Base-by-base conservation (phyloP, 306 rosid species). In the Castanospermum australe region DNA sequence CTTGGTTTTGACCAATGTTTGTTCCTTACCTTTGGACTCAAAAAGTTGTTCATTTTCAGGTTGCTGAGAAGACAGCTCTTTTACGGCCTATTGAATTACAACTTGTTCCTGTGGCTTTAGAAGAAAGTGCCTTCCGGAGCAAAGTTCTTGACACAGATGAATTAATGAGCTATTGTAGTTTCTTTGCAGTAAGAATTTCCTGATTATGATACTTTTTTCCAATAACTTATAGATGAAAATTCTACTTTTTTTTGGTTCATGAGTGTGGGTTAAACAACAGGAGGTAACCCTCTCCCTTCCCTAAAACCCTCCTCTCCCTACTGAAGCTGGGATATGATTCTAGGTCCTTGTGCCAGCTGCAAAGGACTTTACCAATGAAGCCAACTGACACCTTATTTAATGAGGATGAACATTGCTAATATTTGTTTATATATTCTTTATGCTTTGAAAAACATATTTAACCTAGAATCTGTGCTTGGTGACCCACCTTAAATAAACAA, bases 121-220 rank as follows among this genome's bases (percentile, higher is more conserved):
- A 94, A 87, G 97, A 89, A 76, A 86, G 93, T 86, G 97, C 97
- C 79, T 94, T 92, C 79, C 86, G 88, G 86, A 82, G 85, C 89
- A 94, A 94, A 81, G 88, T 94, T 87, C 89, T 94, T 25, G 99
- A 94, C 67, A 81, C 89, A 28, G 99, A 92, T 84, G 99, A 94
- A 81, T 84, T 94, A 61, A 83, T 92, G 91, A 83, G 91, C 94
- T 94, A 94, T 89, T 86, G 89, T 83, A 64, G 95, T 85, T 88
- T 81, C 86, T 89, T 94, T 81, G 97, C 97, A 70, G 99, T 94
- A 87, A 86, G 94, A 84, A 75, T 72, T 70, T 54, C 55, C 60
- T 64, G 30, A 62, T 38, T 22, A 12, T 68, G 44, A 60, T 42
- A 22, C 75, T 68, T 52, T 44, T 75, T 61, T 50, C 20, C 67